A percentile compares a stretch with the other conserved stretches of the same genome.
phyloP scores from a whole-genome alignment of 164 flowering plant genomes.

The Protea cynaroides region DNA sequence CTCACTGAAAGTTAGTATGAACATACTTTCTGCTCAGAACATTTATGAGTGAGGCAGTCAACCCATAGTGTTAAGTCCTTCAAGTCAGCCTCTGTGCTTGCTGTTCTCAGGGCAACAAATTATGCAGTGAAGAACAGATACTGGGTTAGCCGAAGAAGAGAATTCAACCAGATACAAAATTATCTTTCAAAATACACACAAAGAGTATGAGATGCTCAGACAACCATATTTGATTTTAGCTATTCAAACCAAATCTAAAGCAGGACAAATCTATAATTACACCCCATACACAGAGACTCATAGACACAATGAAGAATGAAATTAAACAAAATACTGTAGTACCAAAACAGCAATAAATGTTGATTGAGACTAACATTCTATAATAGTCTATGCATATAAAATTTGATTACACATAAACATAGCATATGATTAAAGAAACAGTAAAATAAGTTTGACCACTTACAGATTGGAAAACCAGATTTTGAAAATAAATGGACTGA shows the following conservation, averaged over 20 bases:
- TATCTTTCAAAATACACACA: neutral
- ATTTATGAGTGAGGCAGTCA: slow-evolving; percentile 31
- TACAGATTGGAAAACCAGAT: too few species aligned
- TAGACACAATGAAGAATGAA: too few species aligned
- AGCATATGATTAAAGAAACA: too few species aligned
- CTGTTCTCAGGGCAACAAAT: slow-evolving; percentile 26
- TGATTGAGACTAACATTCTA: too few species aligned
- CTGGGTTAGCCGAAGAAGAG: neutral
- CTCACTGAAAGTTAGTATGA: neutral
- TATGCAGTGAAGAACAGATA: neutral
- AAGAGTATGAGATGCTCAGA: neutral
- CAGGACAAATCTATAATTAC: neutral
- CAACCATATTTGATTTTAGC: too few species aligned
- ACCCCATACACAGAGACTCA: neutral
- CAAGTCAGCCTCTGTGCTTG: slow-evolving; percentile 35
- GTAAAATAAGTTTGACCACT: too few species aligned
- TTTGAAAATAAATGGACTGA: too few species aligned
- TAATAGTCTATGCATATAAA: too few species aligned
- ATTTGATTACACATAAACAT: too few species aligned
- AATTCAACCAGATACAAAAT: neutral
- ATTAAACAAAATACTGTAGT: too few species aligned
- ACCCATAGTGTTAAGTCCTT: slow-evolving; percentile 42
- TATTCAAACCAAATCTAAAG: neutral
- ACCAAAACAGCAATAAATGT: too few species aligned
- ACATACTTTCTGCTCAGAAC: slow-evolving; percentile 35